phyloP scores from a whole-genome alignment of 2,329 filamentous ascomycete genomes.

The Chaetomiaceae sp. region DNA sequence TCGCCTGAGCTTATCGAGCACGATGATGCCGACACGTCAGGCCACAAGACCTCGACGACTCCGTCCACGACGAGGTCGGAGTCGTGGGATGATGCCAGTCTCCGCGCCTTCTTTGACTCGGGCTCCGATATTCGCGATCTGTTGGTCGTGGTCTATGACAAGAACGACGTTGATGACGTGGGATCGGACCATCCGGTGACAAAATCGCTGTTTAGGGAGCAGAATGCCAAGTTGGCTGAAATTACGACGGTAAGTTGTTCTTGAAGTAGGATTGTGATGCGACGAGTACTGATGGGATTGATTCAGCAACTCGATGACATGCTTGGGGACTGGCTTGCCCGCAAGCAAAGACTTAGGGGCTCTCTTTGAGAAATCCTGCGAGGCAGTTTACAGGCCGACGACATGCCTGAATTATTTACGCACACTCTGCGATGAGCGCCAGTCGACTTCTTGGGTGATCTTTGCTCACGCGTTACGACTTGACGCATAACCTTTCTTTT shows the following conservation, averaged over 20 bases:
- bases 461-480: slow-evolving; percentile 9
- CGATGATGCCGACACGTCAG: slow-evolving; percentile 39
- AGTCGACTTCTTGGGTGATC: not conserved
- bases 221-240: slow-evolving; percentile 78
- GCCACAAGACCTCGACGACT: slow-evolving; percentile 45
- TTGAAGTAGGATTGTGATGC: not conserved
- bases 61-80: slow-evolving; percentile 53
- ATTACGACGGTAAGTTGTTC: slow-evolving; percentile 65
- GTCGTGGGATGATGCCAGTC: slow-evolving; percentile 80
- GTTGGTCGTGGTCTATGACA: slow-evolving; percentile 88
- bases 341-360: slow-evolving; percentile 60
- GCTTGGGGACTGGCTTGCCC: slow-evolving; percentile 75
- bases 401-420: not conserved
- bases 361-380: slow-evolving; percentile 35
- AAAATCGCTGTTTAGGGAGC: slow-evolving; percentile 74
- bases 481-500: slow-evolving; percentile 6
- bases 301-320: slow-evolving; percentile 74
- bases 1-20: slow-evolving; percentile 57
- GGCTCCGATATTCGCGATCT: slow-evolving; percentile 85
- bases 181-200: slow-evolving; percentile 82
- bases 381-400: not conserved
- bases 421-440: not conserved
- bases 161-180: slow-evolving; percentile 73
- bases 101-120: slow-evolving; percentile 88
- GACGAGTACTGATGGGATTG: slow-evolving; percentile 21